Base-by-base conservation (phyloP, 805 yeast species). In the Torulaspora gathmanii region DNA sequence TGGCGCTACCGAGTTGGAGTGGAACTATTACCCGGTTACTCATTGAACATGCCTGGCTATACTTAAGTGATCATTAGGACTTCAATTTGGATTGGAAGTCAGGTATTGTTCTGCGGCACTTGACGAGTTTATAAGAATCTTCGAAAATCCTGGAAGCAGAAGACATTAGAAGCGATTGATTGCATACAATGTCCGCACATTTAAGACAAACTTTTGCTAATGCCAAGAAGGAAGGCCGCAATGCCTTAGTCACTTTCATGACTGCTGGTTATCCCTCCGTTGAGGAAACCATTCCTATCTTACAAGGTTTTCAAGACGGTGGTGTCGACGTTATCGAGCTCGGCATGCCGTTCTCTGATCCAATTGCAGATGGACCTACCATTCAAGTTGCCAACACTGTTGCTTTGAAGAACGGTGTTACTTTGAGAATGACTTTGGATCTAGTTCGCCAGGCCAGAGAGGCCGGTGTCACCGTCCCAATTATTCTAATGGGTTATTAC, bases 311-410 rank as follows among this genome's bases (percentile, higher is more conserved):
- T 70, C 98, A 93, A 71, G 86, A 78, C 23, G 97, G 96, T 54
- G 99, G 99, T 46, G 95, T 86, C 30, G 98, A 93, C 62, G 77
- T 93, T 50, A 87, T 93, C 55, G 99, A 93, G 70, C 70, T 93
- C 37, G 99, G 99, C 51, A 70, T 93, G 64, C 99, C 99, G 38
- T 93, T 93, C 66, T 83, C 96, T 17, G 99, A 93, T 65, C 99
- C 99, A 30, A 89, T 93, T 64, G 99, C 98, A 27, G 99, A 93
- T 67, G 99, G 99, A 38, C 95, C 98, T 31, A 87, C 95, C 13
- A 93, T 93, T 59, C 99, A 93, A 70, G 80, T 72, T 27, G 88
- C 98, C 30, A 90, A 90, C 70, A 78, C 78, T 16, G 72, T 70
- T n/a, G 93, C 99, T 15, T 74, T 93, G 52, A 74, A 78, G 20